Conservation (phyloP, 768 basidiomycete genomes). For the Jaapia argillacea region DNA sequence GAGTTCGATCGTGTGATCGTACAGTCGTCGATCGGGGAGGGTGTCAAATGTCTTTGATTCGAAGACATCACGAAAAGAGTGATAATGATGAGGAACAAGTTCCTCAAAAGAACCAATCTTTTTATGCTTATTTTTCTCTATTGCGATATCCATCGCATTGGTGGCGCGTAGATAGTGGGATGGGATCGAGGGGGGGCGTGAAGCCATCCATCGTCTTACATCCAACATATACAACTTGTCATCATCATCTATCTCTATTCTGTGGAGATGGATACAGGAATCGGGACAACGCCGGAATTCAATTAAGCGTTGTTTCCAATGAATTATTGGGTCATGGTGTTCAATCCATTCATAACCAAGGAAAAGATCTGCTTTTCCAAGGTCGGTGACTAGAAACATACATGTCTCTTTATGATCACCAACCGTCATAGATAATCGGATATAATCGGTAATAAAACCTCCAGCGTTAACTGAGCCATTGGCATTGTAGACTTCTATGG, state of each 20-base stretch:
- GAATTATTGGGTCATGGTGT: slow-evolving; percentile 3
- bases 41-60: background rate
- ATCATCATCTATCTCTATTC: background rate
- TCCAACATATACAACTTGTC: background rate
- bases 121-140: background rate
- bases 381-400: background rate
- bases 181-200: background rate
- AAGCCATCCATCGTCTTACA: background rate
- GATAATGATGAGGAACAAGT: background rate
- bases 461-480: slow-evolving; percentile 9
- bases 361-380: slow-evolving; percentile 1
- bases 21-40: background rate
- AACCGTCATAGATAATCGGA: background rate
- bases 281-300: slow-evolving; percentile 1
- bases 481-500: slow-evolving; percentile 12
- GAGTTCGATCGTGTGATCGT: background rate
- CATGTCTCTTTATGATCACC: background rate
- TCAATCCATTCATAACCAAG: slow-evolving; percentile 3
- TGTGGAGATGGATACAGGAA: background rate
- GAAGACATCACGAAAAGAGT: background rate
- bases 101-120: background rate
- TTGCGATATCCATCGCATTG: background rate
- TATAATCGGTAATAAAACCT: slow-evolving; percentile 7
- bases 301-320: background rate
- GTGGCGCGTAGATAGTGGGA: background rate